Conservation (phyloP, 495 filamentous ascomycete species). For the Xylaria longipes region DNA sequence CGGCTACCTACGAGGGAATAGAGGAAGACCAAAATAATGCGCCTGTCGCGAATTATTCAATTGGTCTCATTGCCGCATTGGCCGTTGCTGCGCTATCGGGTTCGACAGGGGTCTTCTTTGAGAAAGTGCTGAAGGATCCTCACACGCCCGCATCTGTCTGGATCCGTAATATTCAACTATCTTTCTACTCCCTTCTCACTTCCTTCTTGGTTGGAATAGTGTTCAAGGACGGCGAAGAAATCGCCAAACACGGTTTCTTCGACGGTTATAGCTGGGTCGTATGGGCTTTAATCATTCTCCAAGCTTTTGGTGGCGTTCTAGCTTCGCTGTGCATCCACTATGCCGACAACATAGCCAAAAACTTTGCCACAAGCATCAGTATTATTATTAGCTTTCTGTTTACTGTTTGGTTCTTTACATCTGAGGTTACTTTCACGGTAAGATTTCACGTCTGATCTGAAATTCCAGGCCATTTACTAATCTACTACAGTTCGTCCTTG, state of each 20-base stretch:
- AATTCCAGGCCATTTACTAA: constrained; percentile 22
- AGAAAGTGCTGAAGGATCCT: constrained; percentile 90
- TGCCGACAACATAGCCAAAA: constrained; percentile 88
- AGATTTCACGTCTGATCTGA: constrained; percentile 40
- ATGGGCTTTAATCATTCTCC: constrained; percentile 82
- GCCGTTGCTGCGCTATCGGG: constrained; percentile 80
- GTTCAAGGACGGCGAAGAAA: constrained; percentile 82
- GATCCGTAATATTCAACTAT: constrained; percentile 93
- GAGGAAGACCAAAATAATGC: constrained; percentile 74
- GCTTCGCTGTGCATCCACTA: constrained; percentile 86
- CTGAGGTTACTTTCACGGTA: constrained; percentile 63
- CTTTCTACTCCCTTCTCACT: constrained; percentile 88
- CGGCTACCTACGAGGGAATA: constrained; percentile 95
- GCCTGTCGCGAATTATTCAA: constrained; percentile 72
- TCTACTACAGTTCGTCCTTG: constrained; percentile 72
- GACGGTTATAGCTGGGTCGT: constrained; percentile 91
- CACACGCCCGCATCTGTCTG: constrained; percentile 74
- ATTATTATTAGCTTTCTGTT: constrained; percentile 84
- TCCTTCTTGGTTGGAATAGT: constrained; percentile 86
- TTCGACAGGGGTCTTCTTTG: constrained; percentile 88
- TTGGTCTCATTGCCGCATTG: constrained; percentile 81
- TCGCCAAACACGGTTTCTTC: constrained; percentile 86
- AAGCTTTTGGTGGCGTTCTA: constrained; percentile 82
- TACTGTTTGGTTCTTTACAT: constrained; percentile 84
- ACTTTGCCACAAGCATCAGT: constrained; percentile 88